Percentiles rank a stretch among this genome's conserved stretches.
Conservation (phyloP, 2,329 filamentous ascomycete species). For the Botrytis fragariae region DNA sequence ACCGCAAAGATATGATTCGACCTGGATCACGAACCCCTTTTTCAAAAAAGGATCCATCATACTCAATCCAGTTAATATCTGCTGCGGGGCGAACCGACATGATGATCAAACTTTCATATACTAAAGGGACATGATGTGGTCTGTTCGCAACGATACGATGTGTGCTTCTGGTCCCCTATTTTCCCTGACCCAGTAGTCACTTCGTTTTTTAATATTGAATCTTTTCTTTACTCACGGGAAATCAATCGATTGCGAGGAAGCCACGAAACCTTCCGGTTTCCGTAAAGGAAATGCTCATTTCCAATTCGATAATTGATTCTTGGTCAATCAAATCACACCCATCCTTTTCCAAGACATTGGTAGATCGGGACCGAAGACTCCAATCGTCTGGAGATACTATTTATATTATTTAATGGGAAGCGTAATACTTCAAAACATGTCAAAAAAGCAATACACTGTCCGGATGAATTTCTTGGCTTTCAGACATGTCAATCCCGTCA, state of each 20-base stretch:
- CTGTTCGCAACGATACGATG: conserved; percentile 12
- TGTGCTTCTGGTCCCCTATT: conserved; percentile 10
- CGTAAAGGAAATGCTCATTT: background rate
- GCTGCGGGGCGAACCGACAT: conserved; percentile 15
- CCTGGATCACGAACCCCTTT: conserved; percentile 8
- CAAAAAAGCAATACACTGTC: background rate
- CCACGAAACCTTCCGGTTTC: background rate
- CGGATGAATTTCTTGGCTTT: background rate
- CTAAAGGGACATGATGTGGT: conserved; percentile 13
- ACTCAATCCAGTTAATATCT: conserved; percentile 8
- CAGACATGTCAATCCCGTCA: background rate
- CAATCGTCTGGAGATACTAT: background rate
- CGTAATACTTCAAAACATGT: background rate
- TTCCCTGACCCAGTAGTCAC: background rate
- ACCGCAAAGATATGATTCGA: conserved; percentile 9
- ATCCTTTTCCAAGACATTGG: conserved; percentile 1
- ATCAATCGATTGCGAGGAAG: background rate
- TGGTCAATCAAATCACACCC: background rate
- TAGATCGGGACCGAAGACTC: background rate
- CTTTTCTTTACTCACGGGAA: background rate
- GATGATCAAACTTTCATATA: conserved; percentile 2
- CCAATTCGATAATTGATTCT: background rate
- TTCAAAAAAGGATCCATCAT: conserved; percentile 8
- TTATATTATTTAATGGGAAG: background rate
- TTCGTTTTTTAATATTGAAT: background rate